Evolutionary conservation across 2,329 filamentous ascomycete species (phyloP), one percentile per base, ranked within the genome.

Genomic region (Phialocephala sp.): DNA sequence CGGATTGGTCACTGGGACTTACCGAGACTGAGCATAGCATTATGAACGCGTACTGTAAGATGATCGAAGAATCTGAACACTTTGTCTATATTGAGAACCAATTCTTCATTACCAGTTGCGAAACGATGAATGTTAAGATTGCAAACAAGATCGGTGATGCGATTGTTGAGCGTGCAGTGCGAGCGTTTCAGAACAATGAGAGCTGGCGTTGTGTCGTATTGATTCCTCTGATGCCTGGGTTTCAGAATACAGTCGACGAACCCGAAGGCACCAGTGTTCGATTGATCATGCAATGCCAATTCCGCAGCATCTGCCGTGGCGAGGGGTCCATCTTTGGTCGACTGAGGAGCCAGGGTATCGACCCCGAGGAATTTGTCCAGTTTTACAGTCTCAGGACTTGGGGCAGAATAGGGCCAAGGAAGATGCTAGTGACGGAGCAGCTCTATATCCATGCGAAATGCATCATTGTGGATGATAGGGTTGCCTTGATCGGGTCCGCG

Each of bases 21-120:
- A 91, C 93, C 63, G 87, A 93, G 66, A 91, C 90, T 0, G 95
- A 99, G 77, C 90, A 94, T 78, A 98, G 94, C 76, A 98, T 99
- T 76, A 94, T 97, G 84, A 95, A 91, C 69, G 94, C 95, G 3
- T 98, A 98, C 75, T 86, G 96, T 71, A 95, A 96, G 77, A 88
- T 97, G 82, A 99, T 99, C 72, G 90, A 95, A 70, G 91, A 94
- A 69, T 97, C 93, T 1, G 93, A 99, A 57, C 95, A 98, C 77
- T 97, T 97, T 74, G 92, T 98, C 60, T 98, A 99, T 79, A 97
- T 98, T 71, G 95, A 99, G 77, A 99, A 99, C 76, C 95, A 99
- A 76, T 99, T 98, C 80, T 99, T 97, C 81, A 91, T 99, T 77
- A 96, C 92, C 41, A 97, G 92, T 71, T 95, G 92, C 59, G 91